Evolutionary conservation across 371 early-diverging fungal genomes (phyloP).

Genomic region (Mycotypha africana): DNA sequence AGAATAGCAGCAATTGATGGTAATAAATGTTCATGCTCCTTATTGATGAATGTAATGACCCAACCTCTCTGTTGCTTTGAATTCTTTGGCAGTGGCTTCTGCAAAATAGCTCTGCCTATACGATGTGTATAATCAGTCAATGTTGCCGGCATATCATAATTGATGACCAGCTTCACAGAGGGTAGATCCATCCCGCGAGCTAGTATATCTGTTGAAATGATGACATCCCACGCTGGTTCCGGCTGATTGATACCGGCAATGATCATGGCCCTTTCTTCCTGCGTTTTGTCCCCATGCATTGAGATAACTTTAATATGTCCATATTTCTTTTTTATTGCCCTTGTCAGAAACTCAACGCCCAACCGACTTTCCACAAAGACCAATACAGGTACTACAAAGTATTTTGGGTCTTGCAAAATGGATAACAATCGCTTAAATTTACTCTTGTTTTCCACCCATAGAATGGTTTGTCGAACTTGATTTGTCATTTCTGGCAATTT

Average conservation of each 20-base stretch:
- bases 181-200: conserved; percentile 52
- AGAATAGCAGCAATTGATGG: conserved; percentile 45
- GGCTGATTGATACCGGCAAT: conserved; percentile 30
- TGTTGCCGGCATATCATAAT: conserved; percentile 58
- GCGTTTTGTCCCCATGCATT: conserved; percentile 51
- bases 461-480: conserved; percentile 52
- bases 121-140: conserved; percentile 58
- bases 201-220: conserved; percentile 52
- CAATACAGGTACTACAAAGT: conserved; percentile 49
- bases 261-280: conserved; percentile 37
- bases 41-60: conserved; percentile 59
- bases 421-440: conserved; percentile 55
- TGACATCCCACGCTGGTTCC: conserved; percentile 33
- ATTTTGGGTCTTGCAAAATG: conserved; percentile 50
- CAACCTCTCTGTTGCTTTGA: conserved; percentile 28
- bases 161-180: conserved; percentile 45
- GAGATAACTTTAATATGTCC: conserved; percentile 31
- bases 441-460: conserved; percentile 61
- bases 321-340: conserved; percentile 39
- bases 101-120: conserved; percentile 46
- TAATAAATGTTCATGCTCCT: conserved; percentile 47
- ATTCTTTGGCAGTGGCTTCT: conserved; percentile 26
- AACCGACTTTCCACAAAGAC: conserved; percentile 57
- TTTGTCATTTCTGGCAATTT: conserved; percentile 24
- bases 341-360: conserved; percentile 48